Evolutionary conservation across 768 basidiomycete species (phyloP).

Genomic region (Astraeus odoratus): DNA sequence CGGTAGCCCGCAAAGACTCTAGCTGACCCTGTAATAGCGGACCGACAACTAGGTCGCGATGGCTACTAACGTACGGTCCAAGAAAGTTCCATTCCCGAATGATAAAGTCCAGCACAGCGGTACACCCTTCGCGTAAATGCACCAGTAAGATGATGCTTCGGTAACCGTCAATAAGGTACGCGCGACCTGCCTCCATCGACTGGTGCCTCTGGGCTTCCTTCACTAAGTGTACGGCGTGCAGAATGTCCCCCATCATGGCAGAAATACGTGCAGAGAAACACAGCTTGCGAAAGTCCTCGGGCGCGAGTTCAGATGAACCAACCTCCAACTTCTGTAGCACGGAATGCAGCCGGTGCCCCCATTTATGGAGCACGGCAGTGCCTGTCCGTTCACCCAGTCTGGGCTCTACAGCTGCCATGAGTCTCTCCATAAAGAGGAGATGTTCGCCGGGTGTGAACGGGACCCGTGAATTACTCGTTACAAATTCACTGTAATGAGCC

Average conservation of each 20-base stretch:
- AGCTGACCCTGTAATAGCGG: constrained; percentile 1
- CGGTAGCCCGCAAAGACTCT: constrained; percentile 23
- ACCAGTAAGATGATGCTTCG: constrained; percentile 32
- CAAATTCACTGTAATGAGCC: constrained; percentile 27
- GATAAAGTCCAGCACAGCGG: constrained; percentile 33
- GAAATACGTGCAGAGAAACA: constrained; percentile 26
- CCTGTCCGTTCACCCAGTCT: constrained; percentile 10
- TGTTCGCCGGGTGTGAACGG: constrained; percentile 17
- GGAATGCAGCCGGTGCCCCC: constrained; percentile 33
- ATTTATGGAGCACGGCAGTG: constrained; percentile 20
- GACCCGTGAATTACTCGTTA: constrained; percentile 2
- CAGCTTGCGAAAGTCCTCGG: constrained; percentile 13
- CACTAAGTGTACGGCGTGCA: constrained; percentile 26
- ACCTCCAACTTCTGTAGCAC: constrained; percentile 25
- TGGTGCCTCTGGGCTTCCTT: constrained; percentile 18
- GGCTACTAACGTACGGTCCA: constrained; percentile 14
- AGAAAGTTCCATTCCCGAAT: constrained; percentile 32
- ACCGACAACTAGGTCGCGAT: constrained; percentile 1
- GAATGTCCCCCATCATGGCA: constrained; percentile 33
- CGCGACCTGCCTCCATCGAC: constrained; percentile 16
- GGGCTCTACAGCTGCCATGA: constrained; percentile 13
- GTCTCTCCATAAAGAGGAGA: constrained; percentile 21
- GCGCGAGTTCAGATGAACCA: constrained; percentile 14
- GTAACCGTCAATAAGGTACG: constrained; percentile 26
- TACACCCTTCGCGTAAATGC: constrained; percentile 25